Evolutionary conservation across 2,329 filamentous ascomycete genomes (phyloP).

Genomic region (Cytospora piceae): DNA sequence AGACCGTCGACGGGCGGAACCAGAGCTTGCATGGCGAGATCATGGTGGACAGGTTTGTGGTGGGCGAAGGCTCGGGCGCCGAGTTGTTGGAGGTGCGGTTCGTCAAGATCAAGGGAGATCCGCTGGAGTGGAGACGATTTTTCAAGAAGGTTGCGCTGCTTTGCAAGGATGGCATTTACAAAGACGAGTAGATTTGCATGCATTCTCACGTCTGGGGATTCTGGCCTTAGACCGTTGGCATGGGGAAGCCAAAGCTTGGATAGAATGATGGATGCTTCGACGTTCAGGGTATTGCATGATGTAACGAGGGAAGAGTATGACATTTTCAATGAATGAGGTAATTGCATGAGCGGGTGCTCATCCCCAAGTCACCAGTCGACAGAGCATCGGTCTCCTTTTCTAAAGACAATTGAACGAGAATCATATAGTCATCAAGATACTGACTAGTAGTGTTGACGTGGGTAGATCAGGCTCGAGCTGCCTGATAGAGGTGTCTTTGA

Average conservation of each 20-base stretch:
- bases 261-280: not conserved
- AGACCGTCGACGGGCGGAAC: constrained; percentile 71
- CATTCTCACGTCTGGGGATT: not conserved
- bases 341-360: not conserved
- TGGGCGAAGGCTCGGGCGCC: constrained; percentile 54
- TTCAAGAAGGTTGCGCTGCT: constrained; percentile 94
- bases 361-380: not conserved
- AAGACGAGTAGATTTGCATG: constrained; percentile 47
- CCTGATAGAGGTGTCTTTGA: too few species aligned
- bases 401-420: not conserved
- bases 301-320: constrained; percentile 10
- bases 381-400: not conserved
- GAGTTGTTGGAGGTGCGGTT: constrained; percentile 86
- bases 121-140: constrained; percentile 92
- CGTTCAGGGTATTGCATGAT: constrained; percentile 12
- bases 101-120: constrained; percentile 93
- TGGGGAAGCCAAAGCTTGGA: constrained; percentile 3
- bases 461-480: too few species aligned
- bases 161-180: constrained; percentile 82
- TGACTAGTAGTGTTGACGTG: not conserved
- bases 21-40: constrained; percentile 78
- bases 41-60: constrained; percentile 67
- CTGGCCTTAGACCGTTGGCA: constrained; percentile 5
- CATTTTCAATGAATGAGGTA: constrained; percentile 9
- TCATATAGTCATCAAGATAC: not conserved